These are phyloP conservation scores for Colletotrichum sp. DNA, from an alignment of 2,329 filamentous ascomycete genomes.

Conservation along the genomic window DNA sequence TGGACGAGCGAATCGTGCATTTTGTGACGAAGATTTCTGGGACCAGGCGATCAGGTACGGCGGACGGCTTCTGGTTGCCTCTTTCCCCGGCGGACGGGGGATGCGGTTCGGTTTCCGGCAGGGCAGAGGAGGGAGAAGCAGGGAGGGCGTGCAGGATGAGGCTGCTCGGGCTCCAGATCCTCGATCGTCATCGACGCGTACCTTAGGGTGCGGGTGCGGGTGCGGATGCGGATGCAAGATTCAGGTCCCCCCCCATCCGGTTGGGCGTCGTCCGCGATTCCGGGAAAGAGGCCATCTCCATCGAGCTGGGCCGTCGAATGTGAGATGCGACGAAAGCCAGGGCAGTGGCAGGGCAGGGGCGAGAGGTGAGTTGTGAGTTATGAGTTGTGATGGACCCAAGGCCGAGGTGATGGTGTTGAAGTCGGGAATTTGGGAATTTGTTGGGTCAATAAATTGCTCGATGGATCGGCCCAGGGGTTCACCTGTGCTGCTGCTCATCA, in stretches of 20 bases:
- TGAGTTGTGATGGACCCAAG: background rate
- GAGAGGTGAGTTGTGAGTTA: background rate
- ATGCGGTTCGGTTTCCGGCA: conserved; percentile 2
- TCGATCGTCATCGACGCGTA: background rate
- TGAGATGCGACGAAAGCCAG: background rate
- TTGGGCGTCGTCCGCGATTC: background rate
- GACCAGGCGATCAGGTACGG: background rate
- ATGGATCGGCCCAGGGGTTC: conserved; percentile 8
- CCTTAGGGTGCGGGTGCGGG: background rate
- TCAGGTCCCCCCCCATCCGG: background rate
- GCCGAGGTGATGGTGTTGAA: background rate
- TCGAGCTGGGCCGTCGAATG: background rate
- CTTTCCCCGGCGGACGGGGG: conserved; percentile 6
- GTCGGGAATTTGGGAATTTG: background rate
- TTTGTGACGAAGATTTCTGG: background rate
- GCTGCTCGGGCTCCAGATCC: background rate
- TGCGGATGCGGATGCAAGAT: background rate
- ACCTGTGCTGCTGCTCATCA: background rate
- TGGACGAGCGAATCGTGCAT: background rate
- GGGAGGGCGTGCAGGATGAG: background rate
- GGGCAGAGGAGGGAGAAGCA: background rate
- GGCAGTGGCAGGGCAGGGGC: background rate
- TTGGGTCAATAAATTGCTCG: background rate
- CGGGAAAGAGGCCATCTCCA: background rate
- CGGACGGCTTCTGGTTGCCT: background rate